Base-by-base conservation (phyloP, 2,329 filamentous ascomycete genomes). In the Epichloe gansuensis region DNA sequence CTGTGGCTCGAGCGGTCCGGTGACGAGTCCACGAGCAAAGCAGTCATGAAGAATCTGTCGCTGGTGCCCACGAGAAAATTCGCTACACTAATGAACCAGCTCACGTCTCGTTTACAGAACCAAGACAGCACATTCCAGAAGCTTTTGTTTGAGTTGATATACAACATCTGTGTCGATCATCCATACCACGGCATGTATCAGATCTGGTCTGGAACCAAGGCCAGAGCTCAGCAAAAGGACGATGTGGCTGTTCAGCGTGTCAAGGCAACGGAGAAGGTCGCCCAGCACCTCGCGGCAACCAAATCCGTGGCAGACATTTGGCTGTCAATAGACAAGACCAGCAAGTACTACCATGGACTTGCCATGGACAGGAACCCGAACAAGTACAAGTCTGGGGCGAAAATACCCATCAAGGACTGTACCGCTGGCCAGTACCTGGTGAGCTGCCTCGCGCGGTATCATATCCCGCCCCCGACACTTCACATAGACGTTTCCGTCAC, bases 131-230 rank as follows among this genome's bases (percentile, higher is more conserved):
- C 76, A 15, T 98, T 99, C 62, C 93, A 98, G 61, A 75, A 73
- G 41, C 74, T 91, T 1, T 73, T 99, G 2, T 79, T 81, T 49
- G 73, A 75, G 2, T 71, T 98, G 17, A 82, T 97, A 4, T 81
- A 82, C 61, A 83, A 82, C 8, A 95, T 98, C 51, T 97, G 91
- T 63, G 75, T 79, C 11, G 89, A 98, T 53, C 93, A 99, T 68
- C 94, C 93, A 0, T 95, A 90, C 65, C 94, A 98, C 64, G 89
- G 89, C 47, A 91, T 97, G 82, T 95, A 98, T 64, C 90, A 97
- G 60, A 88, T 98, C 42, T 96, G 91, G 74, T 87, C 90, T 2
- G 84, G 85, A 23, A 82, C 80, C 44, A 86, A 83, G 60, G 81
- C 78, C 50, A 84, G 82, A 54, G 78, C 77, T 49, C 82, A 84